These are phyloP conservation scores for Naganishia vaughanmartiniae DNA, from an alignment of 768 basidiomycete species.

Conservation along the genomic window DNA sequence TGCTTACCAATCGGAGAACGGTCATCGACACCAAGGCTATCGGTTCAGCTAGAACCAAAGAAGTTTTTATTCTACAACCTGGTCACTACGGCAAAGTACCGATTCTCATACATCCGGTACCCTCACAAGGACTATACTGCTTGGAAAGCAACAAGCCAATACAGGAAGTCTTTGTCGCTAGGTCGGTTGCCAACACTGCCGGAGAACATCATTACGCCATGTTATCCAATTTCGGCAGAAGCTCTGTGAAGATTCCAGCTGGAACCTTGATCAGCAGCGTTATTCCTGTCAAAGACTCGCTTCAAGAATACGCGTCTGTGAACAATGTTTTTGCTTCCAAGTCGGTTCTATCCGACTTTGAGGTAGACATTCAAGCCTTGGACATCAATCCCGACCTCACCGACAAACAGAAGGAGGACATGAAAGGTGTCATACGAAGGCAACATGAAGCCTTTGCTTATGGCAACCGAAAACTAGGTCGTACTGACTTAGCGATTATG, in stretches of 20 bases:
- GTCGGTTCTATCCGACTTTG: neutral
- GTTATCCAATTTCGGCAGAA: neutral
- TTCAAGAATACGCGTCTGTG: neutral
- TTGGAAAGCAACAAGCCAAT: neutral
- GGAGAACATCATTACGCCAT: neutral
- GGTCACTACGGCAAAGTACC: slow-evolving; percentile 11
- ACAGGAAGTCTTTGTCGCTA: neutral
- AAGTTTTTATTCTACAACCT: slow-evolving; percentile 20
- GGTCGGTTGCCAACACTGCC: neutral
- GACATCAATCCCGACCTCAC: slow-evolving; percentile 25
- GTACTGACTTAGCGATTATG: slow-evolving; percentile 4
- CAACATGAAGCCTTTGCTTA: slow-evolving; percentile 21
- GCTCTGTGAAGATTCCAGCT: neutral
- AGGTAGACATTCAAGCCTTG: neutral
- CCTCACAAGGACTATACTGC: neutral
- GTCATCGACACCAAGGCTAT: neutral
- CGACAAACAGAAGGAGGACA: neutral
- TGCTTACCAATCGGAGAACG: neutral
- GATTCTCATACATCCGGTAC: neutral
- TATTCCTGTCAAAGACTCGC: slow-evolving; percentile 1
- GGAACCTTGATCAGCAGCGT: neutral
- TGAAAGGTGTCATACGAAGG: neutral
- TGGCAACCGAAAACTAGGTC: slow-evolving; percentile 12
- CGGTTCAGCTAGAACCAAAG: neutral
- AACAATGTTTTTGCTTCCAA: neutral